Base-by-base conservation (phyloP, 768 basidiomycete species). In the Agaricus bisporus region DNA sequence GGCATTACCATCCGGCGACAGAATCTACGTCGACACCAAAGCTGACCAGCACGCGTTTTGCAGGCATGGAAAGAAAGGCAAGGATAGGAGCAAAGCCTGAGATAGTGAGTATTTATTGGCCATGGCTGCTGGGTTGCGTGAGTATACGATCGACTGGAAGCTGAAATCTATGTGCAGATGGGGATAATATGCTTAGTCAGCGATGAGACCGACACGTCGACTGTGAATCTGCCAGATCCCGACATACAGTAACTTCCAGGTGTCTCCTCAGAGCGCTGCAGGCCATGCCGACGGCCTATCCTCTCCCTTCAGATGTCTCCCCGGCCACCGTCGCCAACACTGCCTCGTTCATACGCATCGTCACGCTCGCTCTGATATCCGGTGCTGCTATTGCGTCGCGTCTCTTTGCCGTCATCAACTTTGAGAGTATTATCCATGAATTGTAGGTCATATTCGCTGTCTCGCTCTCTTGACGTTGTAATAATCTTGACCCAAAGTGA, bases 371-470 rank as follows among this genome's bases (percentile, higher is more conserved):
- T 14, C 77, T 95, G 65, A 98, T 98, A 63, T 93, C 93, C 51
- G 93, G 81, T 60, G 93, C 95, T 63, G 95, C 97, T 20, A 89
- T 98, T 64, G 87, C 95, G 32, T 95, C 94, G 55, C 85, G 97
- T 68, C 77, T 98, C 63, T 99, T 99, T 65, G 95, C 97, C 59
- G 97, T 99, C 63, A 75, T 98, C 58, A 91, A 98, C 61, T 98
- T 97, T 67, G 97, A 99, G 75, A 95, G 93, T 78, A 93, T 99
- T 63, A 98, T 99, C 63, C 95, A 98, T 70, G 97, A 98, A 77
- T 98, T 98, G 94, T 97, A 59, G 61, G 93, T 80, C 0, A 46
- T 44, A 15, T 43, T 20, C 49, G 38, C 29, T 5, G 32, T 11
- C 56, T 9, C 58, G 18, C 35, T 48, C 54, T 52, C 46, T 25